Evolutionary conservation across 345 rosid species (phyloP), one percentile per base, ranked within the genome.

Genomic region (Aurinia saxatilis): DNA sequence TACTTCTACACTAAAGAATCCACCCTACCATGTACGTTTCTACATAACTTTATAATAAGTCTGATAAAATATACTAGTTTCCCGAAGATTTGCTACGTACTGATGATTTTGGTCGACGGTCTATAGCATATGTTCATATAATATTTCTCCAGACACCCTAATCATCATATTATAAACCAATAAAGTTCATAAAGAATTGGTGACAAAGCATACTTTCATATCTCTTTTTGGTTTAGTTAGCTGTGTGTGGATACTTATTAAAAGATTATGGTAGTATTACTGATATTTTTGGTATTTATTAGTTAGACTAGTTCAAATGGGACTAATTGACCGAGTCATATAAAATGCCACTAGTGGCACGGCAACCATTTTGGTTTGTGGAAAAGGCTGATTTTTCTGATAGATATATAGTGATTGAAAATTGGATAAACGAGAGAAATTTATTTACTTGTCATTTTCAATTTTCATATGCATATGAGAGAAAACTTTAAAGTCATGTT

Each of bases 271-370:
- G 5, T 31, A 33, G 31, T 5, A 2, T 31, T 45, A 12, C 8
- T 15, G 17, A 3, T 6, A 12, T 21, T 17, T 13, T 27, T 27
- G n/a, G n/a, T 27, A 27, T 27, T 27, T 4, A 45, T 21, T 45
- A 61, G 41, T 37, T 62, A 62, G 63, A 70, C 63, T 33, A 6
- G 41, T 46, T 63, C 64, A 63, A 70, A 47, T 31, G 21, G 23
- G 13, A 39, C 17, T 19, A 21, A 31, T 70, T 55, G 74, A 70
- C 74, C 65, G 56, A 19, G 35, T 70, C 64, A 38, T 36, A 56
- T 13, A 19, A 5, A 52, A 54, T 50, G 45, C 10, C 69, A 37
- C 33, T 2, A 23, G 23, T 21, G 68, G 44, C 39, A 70, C 74
- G 68, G 68, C 58, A 54, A 47, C 33, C 23, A 35, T 31, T 33